Evolutionary conservation across 805 yeast species (phyloP).

Genomic region (Cyberlindnera lachancei): DNA sequence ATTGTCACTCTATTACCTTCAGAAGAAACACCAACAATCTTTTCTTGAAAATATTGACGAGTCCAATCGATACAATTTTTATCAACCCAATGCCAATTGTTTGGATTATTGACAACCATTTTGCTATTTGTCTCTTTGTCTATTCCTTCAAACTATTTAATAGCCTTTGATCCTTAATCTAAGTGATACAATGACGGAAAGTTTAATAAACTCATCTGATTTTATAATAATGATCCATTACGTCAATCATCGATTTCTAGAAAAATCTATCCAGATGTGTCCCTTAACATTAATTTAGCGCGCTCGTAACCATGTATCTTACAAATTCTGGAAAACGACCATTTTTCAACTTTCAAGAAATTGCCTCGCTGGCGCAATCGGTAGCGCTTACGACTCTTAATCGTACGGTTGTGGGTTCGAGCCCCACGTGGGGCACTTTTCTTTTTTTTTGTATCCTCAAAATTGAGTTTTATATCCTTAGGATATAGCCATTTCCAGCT

Average conservation of each 20-base stretch:
- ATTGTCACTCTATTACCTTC: constrained; percentile 22
- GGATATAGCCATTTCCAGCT: too few species aligned
- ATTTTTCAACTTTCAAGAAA: neutral
- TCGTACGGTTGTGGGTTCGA: constrained; percentile 30
- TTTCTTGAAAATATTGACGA: constrained; percentile 59
- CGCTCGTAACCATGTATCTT: neutral
- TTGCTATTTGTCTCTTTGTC: neutral
- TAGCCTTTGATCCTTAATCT: too few species aligned
- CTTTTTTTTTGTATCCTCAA: neutral
- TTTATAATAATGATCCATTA: too few species aligned
- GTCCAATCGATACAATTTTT: constrained; percentile 95
- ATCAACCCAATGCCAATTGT: constrained; percentile 99
- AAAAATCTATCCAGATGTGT: neutral
- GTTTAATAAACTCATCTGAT: too few species aligned
- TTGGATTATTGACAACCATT: constrained; percentile 95
- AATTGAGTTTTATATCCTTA: too few species aligned
- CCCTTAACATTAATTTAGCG: neutral
- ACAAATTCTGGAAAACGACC: neutral
- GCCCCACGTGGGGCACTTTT: constrained; percentile 27
- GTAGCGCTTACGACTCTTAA: constrained; percentile 30
- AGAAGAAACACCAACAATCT: constrained; percentile 41
- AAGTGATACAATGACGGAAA: too few species aligned
- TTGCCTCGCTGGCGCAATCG: constrained; percentile 29
- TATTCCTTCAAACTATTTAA: too few species aligned
- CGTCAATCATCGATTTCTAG: too few species aligned